phyloP scores from a whole-genome alignment of 1,284 basidiomycete species.

The Mrakiaceae sp. region DNA sequence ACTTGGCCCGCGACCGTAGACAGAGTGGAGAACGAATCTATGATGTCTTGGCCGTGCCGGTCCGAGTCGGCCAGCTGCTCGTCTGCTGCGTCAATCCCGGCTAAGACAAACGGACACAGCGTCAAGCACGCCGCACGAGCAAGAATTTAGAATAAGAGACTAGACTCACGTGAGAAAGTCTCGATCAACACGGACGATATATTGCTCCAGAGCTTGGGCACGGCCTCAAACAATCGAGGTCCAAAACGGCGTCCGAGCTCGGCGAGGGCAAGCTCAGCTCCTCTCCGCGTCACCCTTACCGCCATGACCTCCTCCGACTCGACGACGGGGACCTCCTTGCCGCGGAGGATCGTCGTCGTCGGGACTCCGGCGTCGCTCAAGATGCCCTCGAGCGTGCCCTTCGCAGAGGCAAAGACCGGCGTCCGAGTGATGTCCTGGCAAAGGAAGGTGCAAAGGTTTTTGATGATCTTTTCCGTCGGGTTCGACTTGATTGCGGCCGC shows the following conservation, averaged over 20 bases:
- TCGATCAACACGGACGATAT: conserved; percentile 35
- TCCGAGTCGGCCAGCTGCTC: conserved; percentile 25
- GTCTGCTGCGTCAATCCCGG: conserved; percentile 4
- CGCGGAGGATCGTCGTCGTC: conserved; percentile 40
- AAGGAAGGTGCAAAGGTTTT: conserved; percentile 93
- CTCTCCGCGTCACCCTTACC: conserved; percentile 49
- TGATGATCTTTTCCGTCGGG: conserved; percentile 85
- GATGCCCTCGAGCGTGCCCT: conserved; percentile 57
- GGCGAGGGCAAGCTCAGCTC: conserved; percentile 72
- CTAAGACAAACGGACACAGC: neutral
- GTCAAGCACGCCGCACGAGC: too few relatives aligned
- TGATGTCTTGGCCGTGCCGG: conserved; percentile 66
- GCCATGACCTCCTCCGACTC: conserved; percentile 42
- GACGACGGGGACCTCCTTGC: conserved; percentile 39
- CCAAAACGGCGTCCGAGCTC: conserved; percentile 72
- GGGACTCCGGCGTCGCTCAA: conserved; percentile 36
- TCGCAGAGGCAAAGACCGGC: conserved; percentile 67
- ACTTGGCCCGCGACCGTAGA: conserved; percentile 70
- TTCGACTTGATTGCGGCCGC: conserved; percentile 44
- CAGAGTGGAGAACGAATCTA: conserved; percentile 85
- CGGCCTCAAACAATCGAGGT: conserved; percentile 53
- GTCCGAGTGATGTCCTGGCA: conserved; percentile 85
- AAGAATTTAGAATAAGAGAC: too few relatives aligned
- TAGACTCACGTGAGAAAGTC: too few relatives aligned
- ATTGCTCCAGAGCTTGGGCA: conserved; percentile 90